These are phyloP conservation scores for Ganoderma meredithae DNA, from an alignment of 1,284 basidiomycete genomes.

Conservation along the genomic window DNA sequence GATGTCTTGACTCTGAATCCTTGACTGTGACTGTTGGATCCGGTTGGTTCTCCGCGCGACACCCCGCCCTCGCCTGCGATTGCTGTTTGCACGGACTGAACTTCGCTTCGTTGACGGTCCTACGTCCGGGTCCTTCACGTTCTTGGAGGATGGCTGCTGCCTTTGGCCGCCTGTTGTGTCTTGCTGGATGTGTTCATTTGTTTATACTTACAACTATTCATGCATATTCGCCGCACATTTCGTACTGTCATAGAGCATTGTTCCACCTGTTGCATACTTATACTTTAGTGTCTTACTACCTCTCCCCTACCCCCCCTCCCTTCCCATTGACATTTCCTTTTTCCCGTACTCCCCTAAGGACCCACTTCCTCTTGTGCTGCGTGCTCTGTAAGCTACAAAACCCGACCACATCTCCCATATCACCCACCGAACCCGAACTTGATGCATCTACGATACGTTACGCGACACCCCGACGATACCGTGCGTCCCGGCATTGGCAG, in stretches of 20 bases:
- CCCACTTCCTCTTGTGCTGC: neutral
- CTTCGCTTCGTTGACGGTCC: constrained; percentile 3
- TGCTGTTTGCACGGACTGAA: neutral
- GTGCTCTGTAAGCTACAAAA: constrained; percentile 9
- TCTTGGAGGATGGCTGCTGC: neutral
- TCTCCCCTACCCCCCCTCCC: neutral
- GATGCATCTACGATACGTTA: constrained; percentile 33
- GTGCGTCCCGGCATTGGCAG: constrained; percentile 8
- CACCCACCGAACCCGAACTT: constrained; percentile 20
- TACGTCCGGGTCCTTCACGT: neutral
- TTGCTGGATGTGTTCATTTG: constrained; percentile 27
- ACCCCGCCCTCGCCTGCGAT: neutral
- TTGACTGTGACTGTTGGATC: too few species aligned
- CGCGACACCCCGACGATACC: constrained; percentile 27
- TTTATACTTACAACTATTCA: constrained; percentile 36
- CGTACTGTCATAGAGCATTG: constrained; percentile 23
- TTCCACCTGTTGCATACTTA: constrained; percentile 26
- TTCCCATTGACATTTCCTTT: neutral
- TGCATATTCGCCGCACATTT: constrained; percentile 17
- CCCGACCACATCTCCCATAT: neutral
- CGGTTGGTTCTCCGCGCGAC: neutral
- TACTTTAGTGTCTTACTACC: neutral
- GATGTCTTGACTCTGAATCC: neutral
- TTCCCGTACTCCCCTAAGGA: neutral
- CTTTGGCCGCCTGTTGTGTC: constrained; percentile 11